phyloP scores from a whole-genome alignment of 2,329 filamentous ascomycete genomes.

The Beauveria sp. region DNA sequence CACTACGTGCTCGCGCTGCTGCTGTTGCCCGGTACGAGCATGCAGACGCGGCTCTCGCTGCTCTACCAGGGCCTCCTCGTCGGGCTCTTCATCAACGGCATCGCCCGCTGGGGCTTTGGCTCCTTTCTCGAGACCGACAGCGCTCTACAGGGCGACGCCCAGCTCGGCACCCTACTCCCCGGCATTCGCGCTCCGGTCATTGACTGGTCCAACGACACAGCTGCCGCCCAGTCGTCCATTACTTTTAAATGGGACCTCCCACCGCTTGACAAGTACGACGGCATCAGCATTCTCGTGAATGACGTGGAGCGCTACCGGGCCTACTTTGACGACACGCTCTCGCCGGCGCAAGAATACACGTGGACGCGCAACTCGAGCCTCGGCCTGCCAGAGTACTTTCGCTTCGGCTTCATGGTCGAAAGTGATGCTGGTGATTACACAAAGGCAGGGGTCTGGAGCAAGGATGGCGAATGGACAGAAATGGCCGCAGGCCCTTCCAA shows the following conservation, averaged over 20 bases:
- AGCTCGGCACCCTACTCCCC: conserved; percentile 55
- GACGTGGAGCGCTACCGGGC: conserved; percentile 75
- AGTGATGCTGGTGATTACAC: conserved; percentile 62
- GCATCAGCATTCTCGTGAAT: conserved; percentile 73
- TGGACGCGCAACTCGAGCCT: conserved; percentile 47
- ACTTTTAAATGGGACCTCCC: conserved; percentile 48
- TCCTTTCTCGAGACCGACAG: conserved; percentile 75
- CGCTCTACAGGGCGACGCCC: conserved; percentile 62
- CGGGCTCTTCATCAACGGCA: conserved; percentile 88
- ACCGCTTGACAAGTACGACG: conserved; percentile 51
- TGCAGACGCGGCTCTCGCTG: conserved; percentile 78
- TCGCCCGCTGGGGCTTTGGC: conserved; percentile 91
- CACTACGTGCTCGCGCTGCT: conserved; percentile 89
- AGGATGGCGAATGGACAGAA: conserved; percentile 54
- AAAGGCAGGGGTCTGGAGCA: conserved; percentile 63
- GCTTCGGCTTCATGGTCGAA: conserved; percentile 67
- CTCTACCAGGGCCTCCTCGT: conserved; percentile 85
- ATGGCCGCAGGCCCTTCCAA: conserved; percentile 57
- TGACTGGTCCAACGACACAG: conserved; percentile 27
- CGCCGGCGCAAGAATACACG: conserved; percentile 39
- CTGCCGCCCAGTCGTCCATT: conserved; percentile 49
- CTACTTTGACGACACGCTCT: conserved; percentile 54
- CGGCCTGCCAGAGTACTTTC: conserved; percentile 60
- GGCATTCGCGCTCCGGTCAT: conserved; percentile 40
- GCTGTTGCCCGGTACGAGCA: conserved; percentile 76